Percentiles rank a stretch among this genome's conserved stretches.
phyloP scores from a whole-genome alignment of 345 rosid species.

The Gossypium arboreum region DNA sequence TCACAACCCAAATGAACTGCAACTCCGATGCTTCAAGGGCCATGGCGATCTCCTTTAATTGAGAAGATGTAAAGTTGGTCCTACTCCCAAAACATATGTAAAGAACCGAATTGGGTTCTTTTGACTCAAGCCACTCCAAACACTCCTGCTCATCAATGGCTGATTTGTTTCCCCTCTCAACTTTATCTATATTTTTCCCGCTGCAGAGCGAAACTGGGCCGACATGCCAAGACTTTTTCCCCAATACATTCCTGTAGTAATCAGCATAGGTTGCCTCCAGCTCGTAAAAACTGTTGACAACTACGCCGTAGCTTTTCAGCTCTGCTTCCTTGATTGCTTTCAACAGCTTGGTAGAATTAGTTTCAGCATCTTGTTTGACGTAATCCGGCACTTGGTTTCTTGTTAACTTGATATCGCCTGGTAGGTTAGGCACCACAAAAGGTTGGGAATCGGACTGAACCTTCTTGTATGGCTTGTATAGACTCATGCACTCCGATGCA shows the following conservation, averaged over 20 bases:
- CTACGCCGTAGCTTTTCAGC: slow-evolving; percentile 44
- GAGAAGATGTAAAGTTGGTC: not conserved
- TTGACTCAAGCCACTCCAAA: slow-evolving; percentile 36
- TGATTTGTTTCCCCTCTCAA: slow-evolving; percentile 30
- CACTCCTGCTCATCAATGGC: slow-evolving; percentile 30
- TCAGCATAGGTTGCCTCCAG: slow-evolving; percentile 58
- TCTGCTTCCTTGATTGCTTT: slow-evolving; percentile 37
- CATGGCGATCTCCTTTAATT: slow-evolving; percentile 1
- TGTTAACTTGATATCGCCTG: slow-evolving; percentile 40
- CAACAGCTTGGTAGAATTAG: not conserved
- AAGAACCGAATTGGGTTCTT: slow-evolving; percentile 36
- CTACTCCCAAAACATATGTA: slow-evolving; percentile 10
- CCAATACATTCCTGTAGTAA: slow-evolving; percentile 31
- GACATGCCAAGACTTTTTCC: slow-evolving; percentile 50
- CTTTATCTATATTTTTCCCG: slow-evolving; percentile 24
- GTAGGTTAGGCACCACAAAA: slow-evolving; percentile 48
- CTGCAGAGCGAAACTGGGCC: slow-evolving; percentile 54
- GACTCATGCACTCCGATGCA: slow-evolving; percentile 21
- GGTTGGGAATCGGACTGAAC: slow-evolving; percentile 41
- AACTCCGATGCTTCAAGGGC: not conserved
- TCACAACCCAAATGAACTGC: slow-evolving; percentile 44
- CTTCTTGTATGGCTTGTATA: slow-evolving; percentile 39
- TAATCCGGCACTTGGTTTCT: not conserved
- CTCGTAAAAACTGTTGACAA: slow-evolving; percentile 74
- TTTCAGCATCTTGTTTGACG: slow-evolving; percentile 8